Base-by-base conservation (phyloP, 805 yeast genomes). In the Ogataea nonfermentans region DNA sequence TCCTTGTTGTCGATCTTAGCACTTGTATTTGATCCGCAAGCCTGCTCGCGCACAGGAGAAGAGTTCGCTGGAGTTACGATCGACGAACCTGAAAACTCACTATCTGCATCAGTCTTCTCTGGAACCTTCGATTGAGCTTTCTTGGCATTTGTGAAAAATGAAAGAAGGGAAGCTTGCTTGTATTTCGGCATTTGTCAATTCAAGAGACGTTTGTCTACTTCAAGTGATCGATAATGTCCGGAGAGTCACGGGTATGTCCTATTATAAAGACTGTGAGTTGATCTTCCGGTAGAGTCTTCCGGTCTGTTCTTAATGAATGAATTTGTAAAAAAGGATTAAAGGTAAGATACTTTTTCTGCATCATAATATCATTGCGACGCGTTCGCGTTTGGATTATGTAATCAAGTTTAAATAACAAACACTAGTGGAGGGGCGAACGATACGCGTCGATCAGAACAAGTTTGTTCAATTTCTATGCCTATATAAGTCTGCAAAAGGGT, bases 101-200 rank as follows among this genome's bases (percentile, higher is more conserved):
- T 12, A 12, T 41, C 35, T 10, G 27, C 13, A 8, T 9, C 12
- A 4, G 32, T 17, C 3, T 31, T 16, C 9, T 24, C 26, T 4
- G 14, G 14, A 9, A 14, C 13, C 9, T 19, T 8, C 4, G 13
- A 17, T 15, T 27, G 9, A 11, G 32, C 6, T 8, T 40, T 10
- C 5, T 33, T 31, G 27, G 39, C 29, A n/a, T 39, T 43, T 9
- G 40, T 17, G 32, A 62, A 62, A 35, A 62, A 62, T 3, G 67
- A 59, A 41, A 62, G 46, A 35, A 62, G 44, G 5, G 61, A 55
- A 6, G 61, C 28, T 43, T 62, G 66, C 40, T 59, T 57, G 46
- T 28, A 54, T 26, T 43, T 44, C 20, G 32, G 41, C 12, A 11
- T 32, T 19, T 19, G 22, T n/a, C n/a, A n/a, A n/a, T n/a, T n/a